Conservation (phyloP, 2,329 filamentous ascomycete genomes). For the Volutella citrinella region DNA sequence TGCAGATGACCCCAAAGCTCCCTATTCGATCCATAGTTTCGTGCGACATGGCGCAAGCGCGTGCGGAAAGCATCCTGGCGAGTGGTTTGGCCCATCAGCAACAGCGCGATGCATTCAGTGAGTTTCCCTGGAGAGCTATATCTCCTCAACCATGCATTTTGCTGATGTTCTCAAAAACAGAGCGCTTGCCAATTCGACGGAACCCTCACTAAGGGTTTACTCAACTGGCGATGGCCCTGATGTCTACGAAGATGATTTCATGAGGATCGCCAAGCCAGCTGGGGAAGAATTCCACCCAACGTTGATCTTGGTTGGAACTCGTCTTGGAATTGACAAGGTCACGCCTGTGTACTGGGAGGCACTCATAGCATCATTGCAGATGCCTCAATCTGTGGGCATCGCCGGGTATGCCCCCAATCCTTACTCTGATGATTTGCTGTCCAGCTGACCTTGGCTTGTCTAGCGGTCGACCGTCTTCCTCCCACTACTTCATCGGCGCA, state of each 20-base stretch:
- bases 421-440: no score
- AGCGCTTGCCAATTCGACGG: constrained; percentile 67
- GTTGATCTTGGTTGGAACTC: constrained; percentile 81
- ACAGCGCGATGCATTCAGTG: constrained; percentile 93
- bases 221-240: constrained; percentile 87
- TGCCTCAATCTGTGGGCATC: constrained; percentile 92
- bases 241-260: constrained; percentile 87
- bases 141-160: no score
- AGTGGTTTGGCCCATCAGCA: constrained; percentile 99
- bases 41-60: constrained; percentile 81
- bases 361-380: constrained; percentile 78
- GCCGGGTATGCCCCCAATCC: no score
- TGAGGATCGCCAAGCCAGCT: constrained; percentile 69
- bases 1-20: constrained; percentile 79
- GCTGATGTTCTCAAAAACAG: constrained; percentile 52
- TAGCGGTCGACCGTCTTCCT: constrained; percentile 88
- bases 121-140: no score
- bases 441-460: neutral
- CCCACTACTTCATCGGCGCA: constrained; percentile 61
- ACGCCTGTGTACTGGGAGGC: constrained; percentile 95
- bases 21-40: constrained; percentile 94
- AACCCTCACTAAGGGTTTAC: constrained; percentile 73
- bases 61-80: constrained; percentile 91
- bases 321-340: constrained; percentile 89
- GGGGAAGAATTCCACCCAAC: constrained; percentile 73